Conservation (phyloP, 2,329 filamentous ascomycete genomes). For the Aspergillus hiratsukae region DNA sequence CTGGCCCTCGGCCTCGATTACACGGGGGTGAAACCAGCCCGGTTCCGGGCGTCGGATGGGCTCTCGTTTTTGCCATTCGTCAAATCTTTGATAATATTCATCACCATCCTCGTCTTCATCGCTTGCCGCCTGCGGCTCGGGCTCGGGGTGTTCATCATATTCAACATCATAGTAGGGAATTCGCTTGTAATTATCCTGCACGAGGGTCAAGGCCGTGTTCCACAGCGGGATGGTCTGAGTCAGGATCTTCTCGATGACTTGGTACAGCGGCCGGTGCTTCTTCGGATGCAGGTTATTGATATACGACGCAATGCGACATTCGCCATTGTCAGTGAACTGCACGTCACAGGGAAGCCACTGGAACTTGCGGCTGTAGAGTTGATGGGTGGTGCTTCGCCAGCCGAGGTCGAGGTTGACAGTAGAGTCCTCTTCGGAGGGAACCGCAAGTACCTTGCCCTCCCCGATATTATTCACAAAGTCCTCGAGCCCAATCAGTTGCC, state of each 20-base stretch:
- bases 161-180: conserved; percentile 11
- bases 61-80: not conserved
- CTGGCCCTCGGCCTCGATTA: not conserved
- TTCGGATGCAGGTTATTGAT: conserved; percentile 44
- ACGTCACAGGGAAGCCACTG: conserved; percentile 48
- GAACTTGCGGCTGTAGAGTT: conserved; percentile 28
- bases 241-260: conserved; percentile 35
- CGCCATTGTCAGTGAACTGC: conserved; percentile 16
- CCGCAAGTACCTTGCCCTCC: conserved; percentile 4
- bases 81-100: not conserved
- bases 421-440: conserved; percentile 4
- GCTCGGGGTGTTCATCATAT: conserved; percentile 1
- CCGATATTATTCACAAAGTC: conserved; percentile 11
- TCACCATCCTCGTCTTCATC: not conserved
- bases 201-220: conserved; percentile 31
- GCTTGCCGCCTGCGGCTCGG: not conserved
- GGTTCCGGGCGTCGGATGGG: conserved; percentile 16
- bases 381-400: not conserved
- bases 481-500: conserved; percentile 13
- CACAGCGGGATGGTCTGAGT: conserved; percentile 43
- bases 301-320: conserved; percentile 34
- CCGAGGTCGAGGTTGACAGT: not conserved
- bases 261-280: conserved; percentile 31
- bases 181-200: not conserved
- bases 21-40: not conserved